phyloP scores from a whole-genome alignment of 2,329 filamentous ascomycete genomes.

The Cercospora sp. region DNA sequence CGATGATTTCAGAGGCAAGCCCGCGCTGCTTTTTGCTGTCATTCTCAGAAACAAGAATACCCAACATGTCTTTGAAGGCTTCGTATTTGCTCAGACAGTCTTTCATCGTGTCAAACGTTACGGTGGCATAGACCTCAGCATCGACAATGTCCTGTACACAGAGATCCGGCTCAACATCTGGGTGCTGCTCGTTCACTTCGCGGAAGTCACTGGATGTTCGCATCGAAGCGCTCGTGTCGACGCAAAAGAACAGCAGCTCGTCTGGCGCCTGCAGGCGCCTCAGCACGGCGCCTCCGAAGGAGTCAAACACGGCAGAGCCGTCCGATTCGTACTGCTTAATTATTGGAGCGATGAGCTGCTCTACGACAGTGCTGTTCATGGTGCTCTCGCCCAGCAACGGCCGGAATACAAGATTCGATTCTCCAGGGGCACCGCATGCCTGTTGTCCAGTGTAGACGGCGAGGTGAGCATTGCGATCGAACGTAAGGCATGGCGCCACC shows the following conservation, averaged over 20 bases:
- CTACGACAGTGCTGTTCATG: constrained; percentile 40
- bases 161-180: constrained; percentile 17
- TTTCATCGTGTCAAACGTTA: constrained; percentile 33
- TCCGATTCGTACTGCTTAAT: constrained; percentile 36
- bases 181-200: constrained; percentile 32
- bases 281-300: constrained; percentile 34
- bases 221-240: constrained; percentile 42
- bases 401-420: constrained; percentile 40
- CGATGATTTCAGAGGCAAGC: constrained; percentile 21
- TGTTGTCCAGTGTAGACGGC: constrained; percentile 42
- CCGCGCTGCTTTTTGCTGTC: background rate
- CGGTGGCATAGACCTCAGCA: constrained; percentile 16
- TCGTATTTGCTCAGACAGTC: constrained; percentile 32
- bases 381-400: constrained; percentile 37
- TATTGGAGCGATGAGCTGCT: constrained; percentile 40
- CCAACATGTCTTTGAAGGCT: constrained; percentile 35
- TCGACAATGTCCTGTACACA: constrained; percentile 10
- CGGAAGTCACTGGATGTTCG: constrained; percentile 33
- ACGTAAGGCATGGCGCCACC: constrained; percentile 38
- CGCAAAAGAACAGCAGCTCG: constrained; percentile 40
- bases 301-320: constrained; percentile 40
- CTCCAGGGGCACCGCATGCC: constrained; percentile 36
- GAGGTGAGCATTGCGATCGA: constrained; percentile 39
- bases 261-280: constrained; percentile 36
- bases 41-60: constrained; percentile 21